Conservation (phyloP, 176 grass and related monocot species). For the Carex scoparia region DNA sequence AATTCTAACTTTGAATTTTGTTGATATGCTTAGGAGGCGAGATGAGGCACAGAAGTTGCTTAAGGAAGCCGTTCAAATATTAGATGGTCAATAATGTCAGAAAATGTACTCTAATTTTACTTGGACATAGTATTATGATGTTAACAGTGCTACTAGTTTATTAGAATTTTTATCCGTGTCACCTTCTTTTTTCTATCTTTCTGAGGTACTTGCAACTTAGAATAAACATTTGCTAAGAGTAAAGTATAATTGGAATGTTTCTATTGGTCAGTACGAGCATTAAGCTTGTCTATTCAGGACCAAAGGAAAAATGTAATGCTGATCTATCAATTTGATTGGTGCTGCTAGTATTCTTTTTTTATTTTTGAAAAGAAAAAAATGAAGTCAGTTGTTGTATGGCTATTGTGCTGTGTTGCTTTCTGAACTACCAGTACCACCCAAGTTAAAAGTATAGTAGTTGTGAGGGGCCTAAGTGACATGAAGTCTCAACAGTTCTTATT, state of each 20-base stretch:
- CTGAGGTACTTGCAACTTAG: neutral
- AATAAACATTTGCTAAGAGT: neutral
- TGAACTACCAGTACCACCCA: neutral
- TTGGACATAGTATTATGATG: neutral
- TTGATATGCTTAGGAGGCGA: conserved; percentile 62
- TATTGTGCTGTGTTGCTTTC: conserved; percentile 6
- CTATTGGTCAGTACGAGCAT: neutral
- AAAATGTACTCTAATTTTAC: neutral
- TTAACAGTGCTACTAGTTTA: conserved; percentile 7
- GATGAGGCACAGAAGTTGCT: conserved; percentile 80
- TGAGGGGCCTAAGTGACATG: neutral
- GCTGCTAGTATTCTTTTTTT: neutral
- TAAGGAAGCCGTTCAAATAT: conserved; percentile 54
- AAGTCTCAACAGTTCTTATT: neutral
- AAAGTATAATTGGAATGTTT: neutral
- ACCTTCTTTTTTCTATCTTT: conserved; percentile 7
- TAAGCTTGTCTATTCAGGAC: neutral
- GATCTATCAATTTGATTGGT: neutral
- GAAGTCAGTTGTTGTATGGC: neutral
- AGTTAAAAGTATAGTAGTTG: neutral
- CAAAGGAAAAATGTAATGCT: neutral
- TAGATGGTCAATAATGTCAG: conserved; percentile 40
- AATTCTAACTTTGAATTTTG: conserved; percentile 15
- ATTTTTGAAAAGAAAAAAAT: neutral
- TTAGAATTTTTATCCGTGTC: neutral